Evolutionary conservation across 2,329 filamentous ascomycete genomes (phyloP), one percentile per base, ranked within the genome.

Genomic region (Ustulina deusta): DNA sequence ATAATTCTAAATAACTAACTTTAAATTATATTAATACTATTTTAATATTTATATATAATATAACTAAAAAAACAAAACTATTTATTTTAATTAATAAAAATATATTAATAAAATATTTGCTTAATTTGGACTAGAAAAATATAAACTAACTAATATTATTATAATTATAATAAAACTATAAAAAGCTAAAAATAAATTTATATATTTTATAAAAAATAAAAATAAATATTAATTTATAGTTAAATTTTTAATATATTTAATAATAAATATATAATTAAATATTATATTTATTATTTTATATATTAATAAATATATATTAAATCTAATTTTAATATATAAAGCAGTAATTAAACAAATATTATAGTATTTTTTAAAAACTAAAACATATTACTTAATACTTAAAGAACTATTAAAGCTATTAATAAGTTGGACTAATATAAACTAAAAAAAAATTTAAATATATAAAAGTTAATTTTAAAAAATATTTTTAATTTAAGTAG

Each of bases 31-130:
- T n/a, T 61, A 61, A 52, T 61, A 61, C 34, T 61, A 61, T 11
- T 61, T 61, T 32, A 34, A 34, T 44, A 61, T 61, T 42, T 54
- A 54, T 32, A 61, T 61, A 22, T 54, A 34, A 17, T 17, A 13
- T 3, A 44, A 61, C 2, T 10, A 44, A 25, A 10, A 22, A 54
- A 61, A 61, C 1, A 32, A 61, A 61, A 54, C 25, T 22, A 61
- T 61, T 61, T 61, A 61, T 44, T 61, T 61, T 25, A 44, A 61
- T 44, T 61, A 61, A 61, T 25, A 61, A 61, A 61, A 11, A 4
- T 61, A 61, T 61, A 61, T 61, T 25, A 25, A 61, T 27, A 61
- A 61, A 36, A 22, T 61, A 52, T 54, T 61, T 61, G 54, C 22
- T 17, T 42, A 61, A 52, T 32, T 32, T 22, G 32, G 17, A 22